phyloP scores from a whole-genome alignment of 768 basidiomycete genomes.

The Agaricus blazei region DNA sequence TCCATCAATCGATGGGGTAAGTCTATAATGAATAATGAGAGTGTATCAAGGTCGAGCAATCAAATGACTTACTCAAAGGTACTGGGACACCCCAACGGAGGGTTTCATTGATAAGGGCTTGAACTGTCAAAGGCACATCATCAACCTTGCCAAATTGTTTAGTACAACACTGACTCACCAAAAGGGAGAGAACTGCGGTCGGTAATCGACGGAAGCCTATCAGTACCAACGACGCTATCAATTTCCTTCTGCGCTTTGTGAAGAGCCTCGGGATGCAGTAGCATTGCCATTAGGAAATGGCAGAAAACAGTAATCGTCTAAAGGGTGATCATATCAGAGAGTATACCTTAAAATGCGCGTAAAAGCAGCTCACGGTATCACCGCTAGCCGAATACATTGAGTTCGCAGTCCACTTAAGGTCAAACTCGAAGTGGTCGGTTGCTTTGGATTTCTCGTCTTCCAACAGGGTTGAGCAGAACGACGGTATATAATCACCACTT shows the following conservation, averaged over 20 bases:
- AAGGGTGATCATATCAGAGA: conserved; percentile 1
- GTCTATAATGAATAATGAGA: conserved; percentile 26
- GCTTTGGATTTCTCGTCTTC: conserved; percentile 37
- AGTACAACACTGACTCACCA: conserved; percentile 21
- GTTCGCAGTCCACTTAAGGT: conserved; percentile 79
- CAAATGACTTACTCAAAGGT: conserved; percentile 42
- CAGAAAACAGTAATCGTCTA: conserved; percentile 51
- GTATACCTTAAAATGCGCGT: neutral
- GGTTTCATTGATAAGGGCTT: conserved; percentile 51
- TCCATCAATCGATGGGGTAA: conserved; percentile 63
- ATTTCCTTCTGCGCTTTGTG: conserved; percentile 61
- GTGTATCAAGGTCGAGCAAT: neutral
- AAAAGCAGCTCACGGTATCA: conserved; percentile 46
- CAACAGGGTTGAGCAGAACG: conserved; percentile 49
- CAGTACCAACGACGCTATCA: conserved; percentile 50
- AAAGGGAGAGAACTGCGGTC: conserved; percentile 57
- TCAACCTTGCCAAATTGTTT: no score
- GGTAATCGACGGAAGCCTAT: conserved; percentile 53
- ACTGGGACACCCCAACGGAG: conserved; percentile 54
- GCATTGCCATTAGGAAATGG: conserved; percentile 67
- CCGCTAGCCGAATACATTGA: conserved; percentile 70
- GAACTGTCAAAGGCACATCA: conserved; percentile 23
- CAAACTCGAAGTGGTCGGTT: conserved; percentile 49
- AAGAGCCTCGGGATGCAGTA: conserved; percentile 52
- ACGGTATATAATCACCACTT: conserved; percentile 32